These are phyloP conservation scores for Aurinia saxatilis DNA, from an alignment of 345 rosid species.

Conservation along the genomic window DNA sequence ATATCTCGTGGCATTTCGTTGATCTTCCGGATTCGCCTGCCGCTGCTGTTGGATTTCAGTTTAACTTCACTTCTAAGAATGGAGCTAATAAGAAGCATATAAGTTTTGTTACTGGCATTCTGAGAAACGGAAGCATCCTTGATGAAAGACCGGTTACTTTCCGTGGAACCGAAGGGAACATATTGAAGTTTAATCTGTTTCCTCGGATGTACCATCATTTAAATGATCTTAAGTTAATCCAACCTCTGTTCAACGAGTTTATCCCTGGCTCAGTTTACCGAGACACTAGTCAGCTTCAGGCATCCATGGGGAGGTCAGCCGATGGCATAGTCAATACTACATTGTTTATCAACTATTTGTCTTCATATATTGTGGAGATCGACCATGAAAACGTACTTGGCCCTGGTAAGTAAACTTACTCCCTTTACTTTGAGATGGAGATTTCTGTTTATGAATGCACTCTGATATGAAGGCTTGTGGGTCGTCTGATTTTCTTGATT, in stretches of 20 bases:
- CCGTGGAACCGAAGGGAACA: slow-evolving; percentile 59
- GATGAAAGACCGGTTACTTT: slow-evolving; percentile 72
- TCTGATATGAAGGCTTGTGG: no score
- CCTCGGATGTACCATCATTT: slow-evolving; percentile 67
- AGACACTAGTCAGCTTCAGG: slow-evolving; percentile 55
- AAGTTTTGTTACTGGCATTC: slow-evolving; percentile 69
- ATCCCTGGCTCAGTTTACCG: slow-evolving; percentile 60
- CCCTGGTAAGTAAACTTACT: slow-evolving; percentile 56
- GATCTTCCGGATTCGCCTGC: slow-evolving; percentile 83
- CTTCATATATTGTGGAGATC: slow-evolving; percentile 74
- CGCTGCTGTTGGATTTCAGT: slow-evolving; percentile 78
- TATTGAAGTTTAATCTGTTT: slow-evolving; percentile 75
- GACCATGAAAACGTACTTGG: slow-evolving; percentile 65
- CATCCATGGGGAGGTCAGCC: slow-evolving; percentile 54
- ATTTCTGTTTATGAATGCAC: background rate
- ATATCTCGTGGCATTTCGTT: slow-evolving; percentile 83
- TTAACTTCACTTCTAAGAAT: slow-evolving; percentile 58
- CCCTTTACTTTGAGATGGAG: slow-evolving; percentile 8
- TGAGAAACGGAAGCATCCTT: slow-evolving; percentile 54
- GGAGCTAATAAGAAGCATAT: slow-evolving; percentile 43
- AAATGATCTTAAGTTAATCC: slow-evolving; percentile 66
- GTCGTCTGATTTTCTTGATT: slow-evolving; percentile 6
- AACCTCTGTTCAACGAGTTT: slow-evolving; percentile 88
- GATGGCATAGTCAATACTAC: slow-evolving; percentile 82
- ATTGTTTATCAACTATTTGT: slow-evolving; percentile 66